Evolutionary conservation across 192 early-diverging fungal genomes (phyloP).

Genomic region (Coemansia sp.): DNA sequence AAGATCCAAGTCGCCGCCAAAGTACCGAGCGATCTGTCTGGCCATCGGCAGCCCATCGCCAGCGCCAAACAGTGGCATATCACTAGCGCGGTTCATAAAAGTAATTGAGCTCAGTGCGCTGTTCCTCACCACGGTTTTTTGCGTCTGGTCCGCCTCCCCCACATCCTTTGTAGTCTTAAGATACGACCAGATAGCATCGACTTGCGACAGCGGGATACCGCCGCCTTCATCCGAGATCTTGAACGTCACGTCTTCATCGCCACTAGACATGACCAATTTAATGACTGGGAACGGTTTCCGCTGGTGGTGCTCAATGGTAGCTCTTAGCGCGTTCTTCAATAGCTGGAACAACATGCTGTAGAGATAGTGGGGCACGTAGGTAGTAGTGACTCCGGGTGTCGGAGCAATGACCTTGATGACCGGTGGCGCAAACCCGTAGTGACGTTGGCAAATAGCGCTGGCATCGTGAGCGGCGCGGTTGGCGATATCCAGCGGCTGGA

Average conservation of each 20-base stretch:
- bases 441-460: slow-evolving; percentile 48
- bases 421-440: slow-evolving; percentile 55
- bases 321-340: slow-evolving; percentile 61
- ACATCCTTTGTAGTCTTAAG: slow-evolving; percentile 35
- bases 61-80: slow-evolving; percentile 45
- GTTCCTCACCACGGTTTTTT: slow-evolving; percentile 20
- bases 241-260: slow-evolving; percentile 66
- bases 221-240: slow-evolving; percentile 67
- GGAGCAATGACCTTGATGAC: slow-evolving; percentile 53
- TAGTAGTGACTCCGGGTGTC: slow-evolving; percentile 55
- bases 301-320: slow-evolving; percentile 57
- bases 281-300: slow-evolving; percentile 50
- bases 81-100: slow-evolving; percentile 37
- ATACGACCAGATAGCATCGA: slow-evolving; percentile 63
- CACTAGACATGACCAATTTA: slow-evolving; percentile 59
- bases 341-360: slow-evolving; percentile 64
- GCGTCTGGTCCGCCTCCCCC: not conserved
- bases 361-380: slow-evolving; percentile 61
- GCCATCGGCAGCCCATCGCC: slow-evolving; percentile 57
- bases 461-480: slow-evolving; percentile 56
- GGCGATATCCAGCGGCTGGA: slow-evolving; percentile 59
- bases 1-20: slow-evolving; percentile 66
- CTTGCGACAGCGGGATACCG: slow-evolving; percentile 61
- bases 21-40: slow-evolving; percentile 62
- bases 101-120: slow-evolving; percentile 30